Conservation (phyloP, 805 yeast genomes). For the Blastobotrys americana region DNA sequence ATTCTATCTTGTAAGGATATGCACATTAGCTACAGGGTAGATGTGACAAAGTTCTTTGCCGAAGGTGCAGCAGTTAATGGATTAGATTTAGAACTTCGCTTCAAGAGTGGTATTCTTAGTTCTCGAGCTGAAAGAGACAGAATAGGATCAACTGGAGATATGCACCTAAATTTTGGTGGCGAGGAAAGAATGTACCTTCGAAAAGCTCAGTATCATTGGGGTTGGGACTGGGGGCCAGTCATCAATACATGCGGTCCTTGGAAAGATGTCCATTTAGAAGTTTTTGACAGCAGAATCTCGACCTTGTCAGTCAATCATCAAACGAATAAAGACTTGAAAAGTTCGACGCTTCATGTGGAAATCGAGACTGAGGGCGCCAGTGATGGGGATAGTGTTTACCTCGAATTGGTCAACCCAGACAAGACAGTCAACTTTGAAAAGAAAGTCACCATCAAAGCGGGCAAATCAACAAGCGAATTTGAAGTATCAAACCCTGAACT, state of each 20-base stretch:
- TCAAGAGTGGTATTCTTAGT: conserved; percentile 9
- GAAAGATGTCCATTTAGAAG: conserved; percentile 32
- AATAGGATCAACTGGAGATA: conserved; percentile 3
- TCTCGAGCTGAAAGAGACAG: conserved; percentile 10
- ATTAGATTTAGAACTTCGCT: conserved; percentile 9
- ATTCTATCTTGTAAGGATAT: conserved; percentile 5
- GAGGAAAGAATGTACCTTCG: conserved; percentile 38
- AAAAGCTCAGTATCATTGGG: conserved; percentile 48
- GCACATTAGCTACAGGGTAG: conserved; percentile 4
- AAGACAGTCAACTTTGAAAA: no score
- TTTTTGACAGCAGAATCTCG: conserved; percentile 18
- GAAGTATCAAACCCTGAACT: conserved; percentile 31
- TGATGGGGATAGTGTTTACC: no score
- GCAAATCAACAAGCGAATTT: no score
- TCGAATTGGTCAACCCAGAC: no score
- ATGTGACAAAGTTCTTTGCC: background rate
- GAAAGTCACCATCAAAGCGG: no score
- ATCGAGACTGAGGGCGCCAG: conserved; percentile 5
- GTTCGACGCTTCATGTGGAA: background rate
- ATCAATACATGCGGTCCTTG: conserved; percentile 41
- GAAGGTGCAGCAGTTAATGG: background rate
- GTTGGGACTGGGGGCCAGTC: conserved; percentile 54
- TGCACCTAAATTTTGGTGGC: conserved; percentile 34
- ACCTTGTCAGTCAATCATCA: conserved; percentile 16
- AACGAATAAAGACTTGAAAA: background rate